These are phyloP conservation scores for Trypanosoma cruzi DNA, from an alignment of 208 protist species.

Conservation along the genomic window DNA sequence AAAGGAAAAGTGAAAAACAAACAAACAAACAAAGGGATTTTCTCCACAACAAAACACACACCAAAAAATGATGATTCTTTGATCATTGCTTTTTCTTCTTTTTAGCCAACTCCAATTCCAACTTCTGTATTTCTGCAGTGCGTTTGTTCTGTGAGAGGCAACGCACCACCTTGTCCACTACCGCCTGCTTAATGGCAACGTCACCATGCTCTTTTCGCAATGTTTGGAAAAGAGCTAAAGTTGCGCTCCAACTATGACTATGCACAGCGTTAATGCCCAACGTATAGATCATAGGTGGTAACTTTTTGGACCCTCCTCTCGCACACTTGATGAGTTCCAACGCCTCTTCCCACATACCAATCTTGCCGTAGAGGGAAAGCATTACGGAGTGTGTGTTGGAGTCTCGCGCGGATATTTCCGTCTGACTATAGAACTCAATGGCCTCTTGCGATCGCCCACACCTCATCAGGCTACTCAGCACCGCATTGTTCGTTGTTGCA, in stretches of 20 bases:
- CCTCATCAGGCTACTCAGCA: slow-evolving; percentile 74
- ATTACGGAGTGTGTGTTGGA: slow-evolving; percentile 78
- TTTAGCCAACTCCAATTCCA: slow-evolving; percentile 73
- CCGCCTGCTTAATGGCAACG: slow-evolving; percentile 61
- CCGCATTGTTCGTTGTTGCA: slow-evolving; percentile 79
- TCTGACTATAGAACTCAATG: slow-evolving; percentile 58
- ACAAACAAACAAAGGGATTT: no score
- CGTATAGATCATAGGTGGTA: slow-evolving; percentile 62
- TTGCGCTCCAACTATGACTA: slow-evolving; percentile 69
- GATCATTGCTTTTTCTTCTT: slow-evolving; percentile 24
- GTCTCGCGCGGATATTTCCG: slow-evolving; percentile 42
- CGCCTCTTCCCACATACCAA: slow-evolving; percentile 64
- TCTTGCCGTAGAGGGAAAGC: slow-evolving; percentile 75
- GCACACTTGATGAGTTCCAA: slow-evolving; percentile 56
- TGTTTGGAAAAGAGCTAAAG: slow-evolving; percentile 69
- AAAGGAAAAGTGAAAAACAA: no score
- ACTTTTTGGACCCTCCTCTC: slow-evolving; percentile 40
- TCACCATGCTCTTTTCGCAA: slow-evolving; percentile 69
- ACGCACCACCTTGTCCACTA: slow-evolving; percentile 75
- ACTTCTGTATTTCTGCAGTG: slow-evolving; percentile 60
- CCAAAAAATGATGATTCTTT: slow-evolving; percentile 15
- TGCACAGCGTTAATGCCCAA: slow-evolving; percentile 60
- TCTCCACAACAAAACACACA: no score
- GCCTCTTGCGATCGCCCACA: slow-evolving; percentile 54
- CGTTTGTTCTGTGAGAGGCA: slow-evolving; percentile 70